Evolutionary conservation across 2,329 filamentous ascomycete genomes (phyloP).

Genomic region (Alternaria incomplexa): DNA sequence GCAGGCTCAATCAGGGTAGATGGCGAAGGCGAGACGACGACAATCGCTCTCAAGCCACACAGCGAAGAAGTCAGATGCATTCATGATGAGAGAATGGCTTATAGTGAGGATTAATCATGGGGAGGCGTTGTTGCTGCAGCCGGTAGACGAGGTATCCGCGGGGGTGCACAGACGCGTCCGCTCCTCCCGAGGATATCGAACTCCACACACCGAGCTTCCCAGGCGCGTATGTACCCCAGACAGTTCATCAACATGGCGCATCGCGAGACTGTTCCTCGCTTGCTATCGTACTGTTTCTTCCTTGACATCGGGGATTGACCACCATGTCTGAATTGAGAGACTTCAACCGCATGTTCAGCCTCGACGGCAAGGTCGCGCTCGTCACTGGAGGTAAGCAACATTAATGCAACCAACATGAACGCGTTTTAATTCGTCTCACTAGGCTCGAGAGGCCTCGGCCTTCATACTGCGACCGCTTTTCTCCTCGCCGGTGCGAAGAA

Average conservation of each 20-base stretch:
- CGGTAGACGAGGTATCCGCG: conserved; percentile 18
- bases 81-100: background rate
- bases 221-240: conserved; percentile 14
- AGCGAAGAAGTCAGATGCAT: background rate
- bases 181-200: conserved; percentile 29
- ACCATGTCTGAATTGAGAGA: conserved; percentile 42
- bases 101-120: background rate
- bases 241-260: conserved; percentile 18
- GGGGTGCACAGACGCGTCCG: conserved; percentile 21
- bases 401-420: background rate
- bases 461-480: conserved; percentile 49
- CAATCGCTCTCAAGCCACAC: background rate
- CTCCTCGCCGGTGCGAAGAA: conserved; percentile 49
- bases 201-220: conserved; percentile 32
- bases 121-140: conserved; percentile 18
- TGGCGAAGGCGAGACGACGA: background rate
- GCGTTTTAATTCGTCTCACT: background rate
- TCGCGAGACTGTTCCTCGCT: background rate
- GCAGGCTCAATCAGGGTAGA: background rate
- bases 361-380: conserved; percentile 47
- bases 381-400: conserved; percentile 40
- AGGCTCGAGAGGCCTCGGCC: conserved; percentile 51
- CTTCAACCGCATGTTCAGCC: conserved; percentile 45
- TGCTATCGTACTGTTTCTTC: background rate
- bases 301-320: conserved; percentile 3